Percentiles rank a stretch among this genome's conserved stretches.
phyloP scores from a whole-genome alignment of 2,329 filamentous ascomycete species.

The Aspergillus sp. region DNA sequence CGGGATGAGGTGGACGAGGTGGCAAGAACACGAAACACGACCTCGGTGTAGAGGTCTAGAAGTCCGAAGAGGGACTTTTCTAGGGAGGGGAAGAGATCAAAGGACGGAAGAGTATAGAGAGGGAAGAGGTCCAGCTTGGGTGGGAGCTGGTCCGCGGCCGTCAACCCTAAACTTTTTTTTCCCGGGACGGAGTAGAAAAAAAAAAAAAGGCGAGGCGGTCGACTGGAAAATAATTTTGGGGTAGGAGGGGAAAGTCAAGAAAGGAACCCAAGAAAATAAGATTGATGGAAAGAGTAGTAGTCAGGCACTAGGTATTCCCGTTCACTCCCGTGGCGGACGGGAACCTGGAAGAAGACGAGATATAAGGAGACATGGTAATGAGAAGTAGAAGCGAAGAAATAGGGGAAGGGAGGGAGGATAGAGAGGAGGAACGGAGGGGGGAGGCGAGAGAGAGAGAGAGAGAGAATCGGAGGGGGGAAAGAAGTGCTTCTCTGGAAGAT shows the following conservation, averaged over 20 bases:
- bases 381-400: slow-evolving; percentile 21
- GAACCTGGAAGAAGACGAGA: slow-evolving; percentile 33
- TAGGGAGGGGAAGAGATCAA: slow-evolving; percentile 3
- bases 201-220: slow-evolving; percentile 24
- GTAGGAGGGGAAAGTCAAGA: slow-evolving; percentile 13
- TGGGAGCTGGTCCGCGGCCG: slow-evolving; percentile 13
- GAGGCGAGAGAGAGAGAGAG: slow-evolving; percentile 20
- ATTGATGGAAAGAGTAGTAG: slow-evolving; percentile 10
- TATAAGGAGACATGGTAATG: slow-evolving; percentile 39
- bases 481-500: too few species aligned
- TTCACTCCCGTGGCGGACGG: slow-evolving; percentile 48
- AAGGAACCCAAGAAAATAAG: neutral
- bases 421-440: slow-evolving; percentile 18
- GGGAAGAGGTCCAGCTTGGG: neutral
- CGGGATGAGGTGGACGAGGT: slow-evolving; percentile 1
- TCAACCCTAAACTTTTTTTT: slow-evolving; percentile 11
- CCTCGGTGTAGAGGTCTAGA: slow-evolving; percentile 8
- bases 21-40: slow-evolving; percentile 10
- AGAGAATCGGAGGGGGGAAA: slow-evolving; percentile 12
- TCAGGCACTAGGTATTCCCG: slow-evolving; percentile 37
- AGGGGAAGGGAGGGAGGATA: slow-evolving; percentile 14
- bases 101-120: slow-evolving; percentile 1
- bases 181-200: slow-evolving; percentile 7
- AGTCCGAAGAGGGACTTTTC: slow-evolving; percentile 11
- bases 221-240: slow-evolving; percentile 29